Percentiles rank a stretch among this genome's conserved stretches.
Evolutionary conservation across 495 filamentous ascomycete species (phyloP).

Genomic region (Aspergillus bertholletiae): DNA sequence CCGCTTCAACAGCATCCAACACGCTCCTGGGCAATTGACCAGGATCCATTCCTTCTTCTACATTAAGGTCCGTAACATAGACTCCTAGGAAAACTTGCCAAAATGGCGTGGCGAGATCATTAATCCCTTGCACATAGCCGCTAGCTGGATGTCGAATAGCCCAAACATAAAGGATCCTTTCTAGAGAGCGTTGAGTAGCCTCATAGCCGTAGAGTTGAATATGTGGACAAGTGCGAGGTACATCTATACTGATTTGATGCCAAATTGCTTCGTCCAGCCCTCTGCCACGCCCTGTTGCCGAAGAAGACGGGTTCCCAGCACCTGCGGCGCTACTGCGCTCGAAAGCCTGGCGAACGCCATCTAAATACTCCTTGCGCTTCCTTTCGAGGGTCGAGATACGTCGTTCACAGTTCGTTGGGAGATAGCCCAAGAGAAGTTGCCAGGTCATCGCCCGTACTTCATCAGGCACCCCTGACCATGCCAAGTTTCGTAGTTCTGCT

Average conservation of each 20-base stretch:
- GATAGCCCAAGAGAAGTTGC: conserved; percentile 92
- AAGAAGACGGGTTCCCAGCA: conserved; percentile 31
- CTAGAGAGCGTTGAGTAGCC: conserved; percentile 88
- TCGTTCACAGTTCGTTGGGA: conserved; percentile 90
- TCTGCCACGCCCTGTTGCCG: conserved; percentile 50
- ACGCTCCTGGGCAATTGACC: conserved; percentile 88
- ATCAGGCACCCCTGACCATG: conserved; percentile 91
- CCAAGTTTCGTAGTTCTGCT: conserved; percentile 73
- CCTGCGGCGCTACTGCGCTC: conserved; percentile 56
- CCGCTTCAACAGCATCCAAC: conserved; percentile 94
- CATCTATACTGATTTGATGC: conserved; percentile 99
- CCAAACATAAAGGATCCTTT: conserved; percentile 96
- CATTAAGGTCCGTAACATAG: conserved; percentile 90
- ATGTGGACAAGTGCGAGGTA: conserved; percentile 94
- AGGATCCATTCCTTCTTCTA: conserved; percentile 93
- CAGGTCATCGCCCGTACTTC: conserved; percentile 98
- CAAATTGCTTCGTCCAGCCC: conserved; percentile 93
- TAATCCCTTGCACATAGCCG: conserved; percentile 98
- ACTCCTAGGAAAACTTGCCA: conserved; percentile 94
- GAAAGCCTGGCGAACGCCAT: conserved; percentile 93
- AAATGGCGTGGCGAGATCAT: conserved; percentile 95
- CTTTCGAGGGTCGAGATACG: conserved; percentile 86
- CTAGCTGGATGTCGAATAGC: conserved; percentile 95
- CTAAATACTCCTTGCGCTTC: conserved; percentile 95
- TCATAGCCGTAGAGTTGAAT: conserved; percentile 93